phyloP scores from a whole-genome alignment of 2,329 filamentous ascomycete species.

The Aureobasidium pullulans region DNA sequence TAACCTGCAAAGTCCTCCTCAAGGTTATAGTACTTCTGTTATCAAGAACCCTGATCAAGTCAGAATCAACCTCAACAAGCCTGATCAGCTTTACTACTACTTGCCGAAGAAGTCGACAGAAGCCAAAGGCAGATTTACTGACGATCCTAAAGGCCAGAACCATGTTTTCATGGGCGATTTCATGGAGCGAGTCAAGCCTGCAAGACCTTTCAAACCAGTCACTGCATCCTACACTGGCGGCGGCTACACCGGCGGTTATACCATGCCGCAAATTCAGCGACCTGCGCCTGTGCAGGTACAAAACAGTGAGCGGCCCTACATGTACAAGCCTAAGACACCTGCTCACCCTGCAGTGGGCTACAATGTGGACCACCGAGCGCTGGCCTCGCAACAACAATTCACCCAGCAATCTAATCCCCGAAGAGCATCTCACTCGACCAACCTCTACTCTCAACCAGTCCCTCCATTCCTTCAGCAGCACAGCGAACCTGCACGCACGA shows the following conservation, averaged over 20 bases:
- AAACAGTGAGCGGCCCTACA: conserved; percentile 25
- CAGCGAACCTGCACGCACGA: conserved; percentile 18
- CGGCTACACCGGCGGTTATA: conserved; percentile 4
- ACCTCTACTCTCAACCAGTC: neutral
- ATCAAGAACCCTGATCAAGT: conserved; percentile 42
- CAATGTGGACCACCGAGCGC: conserved; percentile 24
- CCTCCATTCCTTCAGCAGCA: conserved; percentile 19
- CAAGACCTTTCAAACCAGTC: conserved; percentile 19
- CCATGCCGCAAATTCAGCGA: neutral
- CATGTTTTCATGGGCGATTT: conserved; percentile 67
- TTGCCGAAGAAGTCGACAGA: conserved; percentile 81
- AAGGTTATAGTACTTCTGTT: conserved; percentile 33
- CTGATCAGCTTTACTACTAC: conserved; percentile 81
- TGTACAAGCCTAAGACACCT: conserved; percentile 31
- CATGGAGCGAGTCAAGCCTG: conserved; percentile 54
- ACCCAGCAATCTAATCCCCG: conserved; percentile 1
- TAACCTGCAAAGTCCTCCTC: conserved; percentile 36
- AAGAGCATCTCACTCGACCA: conserved; percentile 1
- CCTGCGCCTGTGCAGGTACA: neutral
- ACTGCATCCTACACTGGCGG: conserved; percentile 17
- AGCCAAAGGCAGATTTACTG: conserved; percentile 82
- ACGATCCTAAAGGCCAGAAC: conserved; percentile 55
- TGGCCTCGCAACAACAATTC: conserved; percentile 9
- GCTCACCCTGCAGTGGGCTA: conserved; percentile 19
- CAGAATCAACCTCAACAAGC: conserved; percentile 64